These are phyloP conservation scores for Zymoseptoria ardabiliae DNA, from an alignment of 2,329 filamentous ascomycete genomes.

Conservation along the genomic window DNA sequence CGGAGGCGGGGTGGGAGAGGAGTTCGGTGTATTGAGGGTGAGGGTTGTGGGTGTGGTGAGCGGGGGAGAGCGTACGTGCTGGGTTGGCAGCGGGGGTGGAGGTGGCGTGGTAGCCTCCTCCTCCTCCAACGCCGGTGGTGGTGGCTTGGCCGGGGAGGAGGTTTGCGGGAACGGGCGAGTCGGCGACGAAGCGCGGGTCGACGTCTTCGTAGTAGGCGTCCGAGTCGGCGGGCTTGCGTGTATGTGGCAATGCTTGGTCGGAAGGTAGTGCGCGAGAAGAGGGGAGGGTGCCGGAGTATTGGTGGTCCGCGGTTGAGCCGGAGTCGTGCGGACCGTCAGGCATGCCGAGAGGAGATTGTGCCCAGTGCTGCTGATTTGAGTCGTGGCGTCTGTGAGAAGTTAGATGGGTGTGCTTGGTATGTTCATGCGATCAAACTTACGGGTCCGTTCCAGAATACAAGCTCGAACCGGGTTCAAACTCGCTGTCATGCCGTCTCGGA, in stretches of 20 bases:
- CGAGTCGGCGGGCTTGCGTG: conserved; percentile 32
- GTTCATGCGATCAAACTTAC: conserved; percentile 45
- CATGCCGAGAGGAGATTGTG: conserved; percentile 2
- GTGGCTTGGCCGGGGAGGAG: neutral
- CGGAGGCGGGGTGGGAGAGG: neutral
- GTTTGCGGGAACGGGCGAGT: conserved; percentile 11
- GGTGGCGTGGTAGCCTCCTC: conserved; percentile 10
- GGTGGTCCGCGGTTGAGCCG: conserved; percentile 3
- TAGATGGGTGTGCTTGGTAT: conserved; percentile 2
- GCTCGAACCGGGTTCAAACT: conserved; percentile 59
- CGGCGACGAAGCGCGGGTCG: conserved; percentile 72
- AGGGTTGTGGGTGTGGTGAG: conserved; percentile 1
- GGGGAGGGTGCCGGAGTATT: conserved; percentile 12
- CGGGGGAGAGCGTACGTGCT: conserved; percentile 5
- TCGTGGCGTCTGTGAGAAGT: conserved; percentile 33
- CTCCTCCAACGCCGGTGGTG: conserved; percentile 1
- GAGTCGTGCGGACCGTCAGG: neutral
- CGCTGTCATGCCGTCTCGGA: conserved; percentile 50
- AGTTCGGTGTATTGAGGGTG: neutral
- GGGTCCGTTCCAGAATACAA: conserved; percentile 57
- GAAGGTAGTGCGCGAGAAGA: conserved; percentile 17
- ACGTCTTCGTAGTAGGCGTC: conserved; percentile 84
- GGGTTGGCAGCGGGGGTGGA: neutral
- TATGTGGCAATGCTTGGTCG: conserved; percentile 20
- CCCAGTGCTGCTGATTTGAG: conserved; percentile 42